Percentiles rank a stretch among this genome's conserved stretches.
phyloP scores from a whole-genome alignment of 208 protist species.

The Phytomonas francai region DNA sequence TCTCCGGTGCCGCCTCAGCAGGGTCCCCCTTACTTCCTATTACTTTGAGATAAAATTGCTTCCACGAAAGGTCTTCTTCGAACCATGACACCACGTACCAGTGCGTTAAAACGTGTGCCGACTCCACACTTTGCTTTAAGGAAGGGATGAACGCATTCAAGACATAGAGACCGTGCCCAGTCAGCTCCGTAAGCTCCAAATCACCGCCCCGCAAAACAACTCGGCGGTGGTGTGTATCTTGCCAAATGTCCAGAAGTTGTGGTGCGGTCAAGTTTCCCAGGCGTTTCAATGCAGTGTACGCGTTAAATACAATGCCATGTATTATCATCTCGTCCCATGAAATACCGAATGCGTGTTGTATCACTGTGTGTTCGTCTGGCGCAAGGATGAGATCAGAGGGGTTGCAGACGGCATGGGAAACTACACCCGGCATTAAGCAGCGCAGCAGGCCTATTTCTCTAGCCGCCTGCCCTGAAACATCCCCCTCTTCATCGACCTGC shows the following conservation, averaged over 20 bases:
- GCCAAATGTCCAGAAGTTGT: constrained; percentile 20
- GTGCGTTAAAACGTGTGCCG: constrained; percentile 5
- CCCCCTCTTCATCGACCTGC: constrained; percentile 4
- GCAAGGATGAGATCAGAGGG: background rate
- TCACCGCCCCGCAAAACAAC: constrained; percentile 17
- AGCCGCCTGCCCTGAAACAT: background rate
- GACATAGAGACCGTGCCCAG: constrained; percentile 24
- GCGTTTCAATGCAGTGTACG: constrained; percentile 18
- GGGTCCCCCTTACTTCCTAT: constrained; percentile 12
- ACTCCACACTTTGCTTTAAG: constrained; percentile 4
- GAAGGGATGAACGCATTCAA: constrained; percentile 23
- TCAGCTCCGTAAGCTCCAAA: constrained; percentile 20
- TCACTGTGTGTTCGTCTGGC: background rate
- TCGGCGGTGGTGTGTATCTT: constrained; percentile 9
- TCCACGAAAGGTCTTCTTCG: constrained; percentile 12
- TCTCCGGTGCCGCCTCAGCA: constrained; percentile 14
- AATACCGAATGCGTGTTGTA: constrained; percentile 9
- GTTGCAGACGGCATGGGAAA: constrained; percentile 3
- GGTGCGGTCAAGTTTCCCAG: constrained; percentile 23
- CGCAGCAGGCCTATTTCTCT: background rate
- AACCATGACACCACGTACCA: constrained; percentile 25
- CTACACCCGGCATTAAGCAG: background rate
- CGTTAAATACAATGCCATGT: constrained; percentile 17
- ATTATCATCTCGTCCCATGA: constrained; percentile 20
- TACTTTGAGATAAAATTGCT: constrained; percentile 13